These are phyloP conservation scores for Dactylellina drechsleri DNA, from an alignment of 2,329 filamentous ascomycete genomes.

Conservation along the genomic window DNA sequence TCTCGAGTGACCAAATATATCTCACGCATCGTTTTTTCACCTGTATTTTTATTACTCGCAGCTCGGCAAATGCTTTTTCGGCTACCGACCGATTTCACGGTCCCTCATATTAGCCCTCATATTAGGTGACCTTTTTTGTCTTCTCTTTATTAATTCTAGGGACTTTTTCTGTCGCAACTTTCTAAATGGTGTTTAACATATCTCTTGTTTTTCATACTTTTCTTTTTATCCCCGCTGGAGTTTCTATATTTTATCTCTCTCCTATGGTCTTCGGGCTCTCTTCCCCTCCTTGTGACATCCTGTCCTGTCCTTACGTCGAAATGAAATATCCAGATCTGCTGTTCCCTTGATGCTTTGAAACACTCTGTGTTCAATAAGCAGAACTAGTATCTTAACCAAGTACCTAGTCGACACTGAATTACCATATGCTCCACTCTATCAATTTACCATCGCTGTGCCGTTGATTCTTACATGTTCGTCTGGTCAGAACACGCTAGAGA, in stretches of 20 bases:
- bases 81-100: not conserved
- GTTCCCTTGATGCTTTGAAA: constrained; percentile 8
- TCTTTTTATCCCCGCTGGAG: constrained; percentile 32
- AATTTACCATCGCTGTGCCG: too few species aligned
- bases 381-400: too few species aligned
- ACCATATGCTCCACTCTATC: not conserved
- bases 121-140: not conserved
- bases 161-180: not conserved
- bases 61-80: not conserved
- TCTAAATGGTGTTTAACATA: constrained; percentile 17
- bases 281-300: too few species aligned
- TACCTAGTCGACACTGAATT: not conserved
- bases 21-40: not conserved
- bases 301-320: constrained; percentile 32
- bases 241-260: constrained; percentile 21
- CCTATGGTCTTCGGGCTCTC: too few species aligned
- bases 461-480: too few species aligned
- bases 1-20: not conserved
- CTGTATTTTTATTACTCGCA: constrained; percentile 24
- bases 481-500: not conserved
- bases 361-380: not conserved
- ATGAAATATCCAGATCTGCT: constrained; percentile 13
- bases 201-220: not conserved
- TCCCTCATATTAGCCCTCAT: not conserved
- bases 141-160: constrained; percentile 15